Base-by-base conservation (phyloP, 345 rosid species). In the Tarenaya hassleriana region DNA sequence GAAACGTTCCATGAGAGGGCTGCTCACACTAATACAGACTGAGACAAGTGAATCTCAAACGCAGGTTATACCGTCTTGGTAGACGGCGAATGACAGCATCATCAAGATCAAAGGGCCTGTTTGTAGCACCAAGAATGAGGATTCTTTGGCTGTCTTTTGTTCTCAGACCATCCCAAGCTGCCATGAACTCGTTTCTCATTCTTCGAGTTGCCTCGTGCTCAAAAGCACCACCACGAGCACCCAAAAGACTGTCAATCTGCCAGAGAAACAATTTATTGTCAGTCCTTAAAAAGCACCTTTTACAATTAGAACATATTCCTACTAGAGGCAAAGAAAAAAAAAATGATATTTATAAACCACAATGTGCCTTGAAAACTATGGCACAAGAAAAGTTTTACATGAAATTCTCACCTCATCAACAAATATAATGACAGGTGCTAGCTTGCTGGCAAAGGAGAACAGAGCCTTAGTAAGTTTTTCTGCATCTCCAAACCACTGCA, bases 111-210 rank as follows among this genome's bases (percentile, higher is more conserved):
- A 92, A 92, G 7, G 99, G 97, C 37, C 99, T 74, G 80, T 92
- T 92, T 40, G 99, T 92, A 50, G 99, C 99, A 52, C 95, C 99
- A 20, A 92, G 95, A 56, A 92, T 82, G 41, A 92, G 95, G 49
- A 92, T 85, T 67, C 95, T 81, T 73, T 92, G 94, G 73, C 91
- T 92, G 49, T 85, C 97, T 71, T 88, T 88, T 41, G 97, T 73
- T 66, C 95, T 80, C 66, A 92, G 74, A 48, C 99, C 99, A 75
- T 92, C 99, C 99, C 99, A 92, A 34, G 99, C 97, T 41, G 99
- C 90, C 99, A 92, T 92, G 64, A 92, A 92, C 69, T 92, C 99
- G 41, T 92, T 92, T 68, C 95, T 83, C 99, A 88, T 92, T 73
- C 99, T 80, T 69, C 99, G 78, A 32, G 99, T 92, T 32, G 97